Percentiles rank a stretch among this genome's conserved stretches.
phyloP scores from a whole-genome alignment of 345 rosid species.

The Carallia pectinifolia region DNA sequence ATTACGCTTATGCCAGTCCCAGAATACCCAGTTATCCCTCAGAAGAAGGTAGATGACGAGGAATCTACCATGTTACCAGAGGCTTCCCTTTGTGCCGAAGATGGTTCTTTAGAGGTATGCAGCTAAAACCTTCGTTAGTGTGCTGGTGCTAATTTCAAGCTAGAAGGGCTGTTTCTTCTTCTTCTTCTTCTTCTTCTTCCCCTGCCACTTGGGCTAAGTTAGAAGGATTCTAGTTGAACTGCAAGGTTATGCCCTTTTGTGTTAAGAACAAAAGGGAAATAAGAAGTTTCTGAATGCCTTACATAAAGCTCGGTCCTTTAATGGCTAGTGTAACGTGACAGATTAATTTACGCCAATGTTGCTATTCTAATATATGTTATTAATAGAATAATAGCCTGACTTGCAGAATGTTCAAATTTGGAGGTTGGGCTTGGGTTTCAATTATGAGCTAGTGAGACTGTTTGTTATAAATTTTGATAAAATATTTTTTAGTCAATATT shows the following conservation, averaged over 20 bases:
- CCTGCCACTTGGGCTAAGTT: too few species aligned
- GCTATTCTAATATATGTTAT: too few species aligned
- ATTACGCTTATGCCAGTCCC: conserved; percentile 53
- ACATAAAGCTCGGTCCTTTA: too few species aligned
- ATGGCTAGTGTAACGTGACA: too few species aligned
- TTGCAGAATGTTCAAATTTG: neutral
- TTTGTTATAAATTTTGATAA: neutral
- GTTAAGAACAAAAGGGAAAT: neutral
- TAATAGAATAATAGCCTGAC: neutral
- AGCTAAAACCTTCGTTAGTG: too few species aligned
- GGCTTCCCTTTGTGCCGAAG: conserved; percentile 57
- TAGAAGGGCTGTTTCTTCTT: too few species aligned
- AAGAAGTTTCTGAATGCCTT: too few species aligned
- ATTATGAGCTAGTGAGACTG: neutral
- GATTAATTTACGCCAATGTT: too few species aligned
- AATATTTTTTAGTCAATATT: neutral
- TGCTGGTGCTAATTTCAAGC: too few species aligned
- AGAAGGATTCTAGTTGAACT: neutral
- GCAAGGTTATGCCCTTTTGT: neutral
- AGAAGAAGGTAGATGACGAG: conserved; percentile 47
- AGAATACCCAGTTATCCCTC: conserved; percentile 51
- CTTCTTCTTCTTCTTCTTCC: too few species aligned
- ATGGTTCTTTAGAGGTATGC: conserved; percentile 74
- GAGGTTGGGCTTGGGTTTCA: neutral
- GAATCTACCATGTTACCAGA: conserved; percentile 36